These are phyloP conservation scores for Nepenthes gracilis DNA, from an alignment of 148 eudicot genomes.

Conservation along the genomic window DNA sequence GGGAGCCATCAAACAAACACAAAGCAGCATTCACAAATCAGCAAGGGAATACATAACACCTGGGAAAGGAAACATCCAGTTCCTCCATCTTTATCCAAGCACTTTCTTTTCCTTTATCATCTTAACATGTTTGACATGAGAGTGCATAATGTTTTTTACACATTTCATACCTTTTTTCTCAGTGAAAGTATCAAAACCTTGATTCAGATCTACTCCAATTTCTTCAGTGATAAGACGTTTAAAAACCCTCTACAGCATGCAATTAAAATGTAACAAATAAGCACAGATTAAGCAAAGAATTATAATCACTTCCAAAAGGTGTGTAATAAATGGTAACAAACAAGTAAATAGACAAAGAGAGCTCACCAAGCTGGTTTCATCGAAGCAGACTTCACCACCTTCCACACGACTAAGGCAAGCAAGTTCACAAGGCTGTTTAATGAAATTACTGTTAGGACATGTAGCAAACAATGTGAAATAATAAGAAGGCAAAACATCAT, in stretches of 20 bases:
- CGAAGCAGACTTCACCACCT: constrained; percentile 88
- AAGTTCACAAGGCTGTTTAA: constrained; percentile 77
- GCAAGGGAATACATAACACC: background rate
- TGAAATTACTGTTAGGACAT: constrained; percentile 28
- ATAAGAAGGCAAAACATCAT: constrained; percentile 15
- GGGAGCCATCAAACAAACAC: background rate
- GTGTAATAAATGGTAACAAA: background rate
- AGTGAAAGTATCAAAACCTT: constrained; percentile 84
- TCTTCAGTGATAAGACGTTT: constrained; percentile 93
- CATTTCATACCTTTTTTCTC: constrained; percentile 60
- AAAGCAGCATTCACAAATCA: background rate
- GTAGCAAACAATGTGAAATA: constrained; percentile 22
- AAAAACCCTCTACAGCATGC: constrained; percentile 67
- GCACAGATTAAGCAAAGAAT: background rate
- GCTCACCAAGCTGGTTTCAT: constrained; percentile 89
- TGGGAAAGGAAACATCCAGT: background rate
- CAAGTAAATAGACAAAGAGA: constrained; percentile 3
- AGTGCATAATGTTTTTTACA: background rate
- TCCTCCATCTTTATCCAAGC: too few species aligned
- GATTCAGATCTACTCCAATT: constrained; percentile 84
- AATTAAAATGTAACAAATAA: constrained; percentile 3
- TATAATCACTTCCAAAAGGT: background rate
- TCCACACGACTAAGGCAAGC: constrained; percentile 95
- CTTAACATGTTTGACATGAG: background rate
- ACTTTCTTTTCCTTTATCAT: too few species aligned